Conservation (phyloP, 345 rosid species). For the Sonneratia caseolaris region DNA sequence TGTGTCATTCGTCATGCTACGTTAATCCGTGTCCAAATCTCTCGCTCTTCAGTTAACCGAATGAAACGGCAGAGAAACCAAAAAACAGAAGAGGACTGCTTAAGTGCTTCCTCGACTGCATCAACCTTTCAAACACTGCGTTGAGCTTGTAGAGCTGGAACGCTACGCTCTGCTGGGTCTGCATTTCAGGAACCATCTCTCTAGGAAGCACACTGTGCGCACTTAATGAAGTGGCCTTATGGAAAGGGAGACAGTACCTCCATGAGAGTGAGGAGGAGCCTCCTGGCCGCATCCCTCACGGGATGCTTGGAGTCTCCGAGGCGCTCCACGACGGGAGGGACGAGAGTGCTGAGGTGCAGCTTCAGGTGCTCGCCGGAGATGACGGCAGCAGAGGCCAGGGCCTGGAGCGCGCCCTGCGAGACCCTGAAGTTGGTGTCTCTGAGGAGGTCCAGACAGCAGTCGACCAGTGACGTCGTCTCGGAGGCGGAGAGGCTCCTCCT, state of each 20-base stretch:
- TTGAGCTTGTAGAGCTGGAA: neutral
- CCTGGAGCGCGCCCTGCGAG: slow-evolving; percentile 88
- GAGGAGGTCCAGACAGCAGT: slow-evolving; percentile 88
- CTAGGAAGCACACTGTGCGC: neutral
- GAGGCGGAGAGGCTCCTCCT: slow-evolving; percentile 56
- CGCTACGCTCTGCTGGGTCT: neutral
- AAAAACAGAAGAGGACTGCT: neutral
- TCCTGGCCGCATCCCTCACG: slow-evolving; percentile 87
- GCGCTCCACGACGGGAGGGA: slow-evolving; percentile 89
- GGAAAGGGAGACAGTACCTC: slow-evolving; percentile 42
- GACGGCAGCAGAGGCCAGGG: slow-evolving; percentile 95
- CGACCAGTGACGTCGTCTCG: slow-evolving; percentile 76
- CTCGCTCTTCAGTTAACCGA: neutral
- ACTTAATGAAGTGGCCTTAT: neutral
- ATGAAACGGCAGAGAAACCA: neutral
- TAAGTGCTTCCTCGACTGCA: neutral
- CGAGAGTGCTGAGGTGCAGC: slow-evolving; percentile 83
- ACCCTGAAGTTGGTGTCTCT: slow-evolving; percentile 88
- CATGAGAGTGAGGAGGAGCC: slow-evolving; percentile 88
- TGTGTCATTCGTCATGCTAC: slow-evolving; percentile 15
- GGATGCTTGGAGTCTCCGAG: slow-evolving; percentile 89
- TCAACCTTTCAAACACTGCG: neutral
- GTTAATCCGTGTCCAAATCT: neutral
- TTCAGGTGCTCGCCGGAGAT: slow-evolving; percentile 87
- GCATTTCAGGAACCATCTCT: neutral